Evolutionary conservation across 2,329 filamentous ascomycete species (phyloP).

Genomic region (Cryphonectria naterciae): DNA sequence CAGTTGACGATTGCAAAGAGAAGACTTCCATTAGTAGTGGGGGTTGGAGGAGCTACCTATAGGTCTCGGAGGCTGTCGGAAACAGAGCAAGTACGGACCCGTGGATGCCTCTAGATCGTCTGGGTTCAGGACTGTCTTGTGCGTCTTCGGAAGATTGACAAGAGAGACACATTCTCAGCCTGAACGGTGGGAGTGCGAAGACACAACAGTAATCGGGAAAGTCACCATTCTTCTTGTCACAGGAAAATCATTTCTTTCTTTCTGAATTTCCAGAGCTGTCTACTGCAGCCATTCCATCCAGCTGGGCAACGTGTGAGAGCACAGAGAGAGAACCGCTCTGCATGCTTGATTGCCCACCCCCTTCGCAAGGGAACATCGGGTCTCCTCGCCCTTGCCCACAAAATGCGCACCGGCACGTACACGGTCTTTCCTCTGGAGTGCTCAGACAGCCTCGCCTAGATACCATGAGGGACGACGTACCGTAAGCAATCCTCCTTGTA

Average conservation of each 20-base stretch:
- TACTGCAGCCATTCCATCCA: slow-evolving; percentile 16
- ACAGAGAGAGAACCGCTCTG: neutral
- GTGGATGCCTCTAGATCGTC: neutral
- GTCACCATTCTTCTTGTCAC: neutral
- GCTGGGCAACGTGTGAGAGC: slow-evolving; percentile 4
- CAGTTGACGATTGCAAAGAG: too few relatives aligned
- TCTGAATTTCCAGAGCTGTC: slow-evolving; percentile 18
- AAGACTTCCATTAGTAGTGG: too few relatives aligned
- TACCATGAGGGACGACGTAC: neutral
- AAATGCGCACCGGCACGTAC: neutral
- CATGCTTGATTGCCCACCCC: neutral
- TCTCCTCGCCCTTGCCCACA: slow-evolving; percentile 7
- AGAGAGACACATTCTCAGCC: neutral
- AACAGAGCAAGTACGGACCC: neutral
- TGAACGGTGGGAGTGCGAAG: neutral
- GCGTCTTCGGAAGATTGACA: neutral
- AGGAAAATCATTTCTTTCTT: slow-evolving; percentile 14
- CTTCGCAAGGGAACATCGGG: neutral
- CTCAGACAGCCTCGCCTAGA: neutral
- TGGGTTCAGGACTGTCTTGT: neutral
- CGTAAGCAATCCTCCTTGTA: neutral
- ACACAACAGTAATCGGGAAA: neutral
- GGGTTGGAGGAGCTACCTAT: too few relatives aligned
- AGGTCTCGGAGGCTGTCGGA: neutral
- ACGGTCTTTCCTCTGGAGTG: neutral